Conservation (phyloP, 768 basidiomycete genomes). For the Kwoniella bestiolae region DNA sequence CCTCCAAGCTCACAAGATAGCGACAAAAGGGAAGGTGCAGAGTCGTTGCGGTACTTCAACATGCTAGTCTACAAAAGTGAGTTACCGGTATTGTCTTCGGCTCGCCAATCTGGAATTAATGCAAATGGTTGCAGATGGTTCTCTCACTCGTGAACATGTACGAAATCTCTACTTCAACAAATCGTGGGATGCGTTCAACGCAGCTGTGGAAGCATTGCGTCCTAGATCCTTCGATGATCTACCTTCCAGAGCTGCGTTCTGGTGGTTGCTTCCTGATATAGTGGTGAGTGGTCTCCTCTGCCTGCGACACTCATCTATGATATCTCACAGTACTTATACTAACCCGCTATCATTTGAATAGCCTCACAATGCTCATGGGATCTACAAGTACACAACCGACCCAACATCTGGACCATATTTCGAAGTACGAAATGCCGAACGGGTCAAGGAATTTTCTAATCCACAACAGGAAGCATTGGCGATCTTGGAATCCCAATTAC, state of each 20-base stretch:
- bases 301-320: no score
- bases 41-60: slow-evolving; percentile 65
- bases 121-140: slow-evolving; percentile 61
- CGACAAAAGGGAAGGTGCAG: slow-evolving; percentile 48
- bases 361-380: slow-evolving; percentile 74
- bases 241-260: slow-evolving; percentile 65
- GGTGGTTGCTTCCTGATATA: slow-evolving; percentile 84
- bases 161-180: slow-evolving; percentile 68
- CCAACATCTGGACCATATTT: slow-evolving; percentile 18
- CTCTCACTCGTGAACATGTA: slow-evolving; percentile 76
- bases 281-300: no score
- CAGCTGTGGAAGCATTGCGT: slow-evolving; percentile 60
- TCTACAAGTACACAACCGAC: slow-evolving; percentile 59
- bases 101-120: slow-evolving; percentile 2
- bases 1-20: slow-evolving; percentile 70
- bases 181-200: slow-evolving; percentile 73
- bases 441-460: slow-evolving; percentile 39
- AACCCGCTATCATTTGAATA: no score
- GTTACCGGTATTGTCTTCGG: slow-evolving; percentile 14
- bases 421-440: slow-evolving; percentile 20
- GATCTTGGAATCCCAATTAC: slow-evolving; percentile 80
- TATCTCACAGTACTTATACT: no score
- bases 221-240: slow-evolving; percentile 28
- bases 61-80: slow-evolving; percentile 90
- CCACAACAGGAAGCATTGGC: slow-evolving; percentile 65